Evolutionary conservation across 257 asterid species (phyloP).

Genomic region (Gardenia jasminoides): DNA sequence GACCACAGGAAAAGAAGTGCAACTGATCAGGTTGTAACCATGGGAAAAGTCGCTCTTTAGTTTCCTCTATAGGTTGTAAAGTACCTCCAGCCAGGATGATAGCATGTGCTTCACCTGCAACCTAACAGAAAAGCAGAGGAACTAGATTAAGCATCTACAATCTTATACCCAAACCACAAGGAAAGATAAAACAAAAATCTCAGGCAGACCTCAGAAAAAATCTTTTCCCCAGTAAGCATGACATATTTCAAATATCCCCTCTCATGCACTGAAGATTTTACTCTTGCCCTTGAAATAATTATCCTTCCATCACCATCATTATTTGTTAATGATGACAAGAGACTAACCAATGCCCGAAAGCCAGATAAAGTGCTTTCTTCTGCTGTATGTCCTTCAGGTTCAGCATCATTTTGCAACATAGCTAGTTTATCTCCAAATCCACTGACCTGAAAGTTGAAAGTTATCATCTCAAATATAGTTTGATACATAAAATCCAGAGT

Average conservation of each 20-base stretch:
- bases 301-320: conserved; percentile 80
- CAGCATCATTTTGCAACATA: conserved; percentile 33
- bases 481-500: conserved; percentile 9
- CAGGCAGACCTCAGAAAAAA: conserved; percentile 79
- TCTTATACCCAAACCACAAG: not conserved
- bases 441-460: conserved; percentile 51
- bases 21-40: conserved; percentile 49
- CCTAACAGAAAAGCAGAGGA: conserved; percentile 31
- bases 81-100: conserved; percentile 95
- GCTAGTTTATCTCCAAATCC: conserved; percentile 78
- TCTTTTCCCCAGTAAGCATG: conserved; percentile 95
- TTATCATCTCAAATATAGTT: conserved; percentile 18
- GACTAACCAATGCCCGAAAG: conserved; percentile 62
- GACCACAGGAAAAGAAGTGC: conserved; percentile 87
- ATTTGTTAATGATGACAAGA: conserved; percentile 71
- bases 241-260: conserved; percentile 81
- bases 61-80: conserved; percentile 93
- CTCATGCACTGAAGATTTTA: conserved; percentile 42
- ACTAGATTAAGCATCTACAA: conserved; percentile 6
- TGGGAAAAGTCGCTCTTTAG: conserved; percentile 87
- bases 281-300: conserved; percentile 53
- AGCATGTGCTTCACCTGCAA: conserved; percentile 76
- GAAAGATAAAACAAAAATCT: not conserved
- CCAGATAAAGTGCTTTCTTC: conserved; percentile 80
- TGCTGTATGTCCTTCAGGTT: conserved; percentile 27